Base-by-base conservation (phyloP, 1,284 basidiomycete species). In the Ceratobasidium sp. region DNA sequence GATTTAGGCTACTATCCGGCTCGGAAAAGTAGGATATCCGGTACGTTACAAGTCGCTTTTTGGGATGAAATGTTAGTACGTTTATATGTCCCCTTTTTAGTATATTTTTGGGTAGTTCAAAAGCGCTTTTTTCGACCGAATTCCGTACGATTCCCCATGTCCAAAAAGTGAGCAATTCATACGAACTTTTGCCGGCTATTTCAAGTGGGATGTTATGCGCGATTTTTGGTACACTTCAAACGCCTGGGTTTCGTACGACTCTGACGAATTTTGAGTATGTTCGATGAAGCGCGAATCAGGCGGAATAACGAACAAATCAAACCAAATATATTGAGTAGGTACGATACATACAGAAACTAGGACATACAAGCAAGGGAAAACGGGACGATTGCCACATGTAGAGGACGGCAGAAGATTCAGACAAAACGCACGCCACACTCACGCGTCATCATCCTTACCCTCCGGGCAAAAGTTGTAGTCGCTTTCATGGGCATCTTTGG, bases 51-150 rank as follows among this genome's bases (percentile, higher is more conserved):
- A 15, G 15, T 28, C 15, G 28, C 28, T 33, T 33, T 63, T 63
- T 63, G 28, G 60, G 33, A 63, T 33, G 60, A 40, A 33, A 63
- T 63, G 23, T 63, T 63, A 63, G 60, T 28, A 63, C 39, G 60
- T 63, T 63, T 63, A 33, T 1, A 63, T 63, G 28, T 28, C 28
- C 60, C 60, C 26, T 40, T 63, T 63, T 63, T 40, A 20, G 33
- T 9, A 63, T 12, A 33, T 40, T 63, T 63, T 51, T 4, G 49
- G 49, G 15, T 28, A 28, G 12, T 3, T 4, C 4, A 33, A 63
- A 33, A 18, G 49, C 20, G 60, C 39, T 6, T 40, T 20, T 63
- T 40, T 63, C 26, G 26, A 18, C 6, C 60, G 60, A 15, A 40
- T 63, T 63, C 23, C 55, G n/a, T 20, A 58, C 15, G 55, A 58